These are phyloP conservation scores for Wickerhamiella sorbophila DNA, from an alignment of 805 yeast genomes.

Conservation along the genomic window DNA sequence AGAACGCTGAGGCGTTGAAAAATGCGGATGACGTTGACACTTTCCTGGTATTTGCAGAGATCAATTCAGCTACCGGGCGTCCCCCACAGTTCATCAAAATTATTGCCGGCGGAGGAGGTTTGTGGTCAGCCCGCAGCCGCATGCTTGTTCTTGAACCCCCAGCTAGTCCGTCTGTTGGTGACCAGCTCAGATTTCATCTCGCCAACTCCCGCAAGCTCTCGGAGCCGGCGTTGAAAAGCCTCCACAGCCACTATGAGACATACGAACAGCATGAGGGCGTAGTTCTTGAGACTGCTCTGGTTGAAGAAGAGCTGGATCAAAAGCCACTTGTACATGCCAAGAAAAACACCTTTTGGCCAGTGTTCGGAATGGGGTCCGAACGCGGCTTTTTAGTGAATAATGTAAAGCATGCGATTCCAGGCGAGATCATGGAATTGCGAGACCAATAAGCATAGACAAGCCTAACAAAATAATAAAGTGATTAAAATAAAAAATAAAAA, in stretches of 20 bases:
- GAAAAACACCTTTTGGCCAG: slow-evolving; percentile 14
- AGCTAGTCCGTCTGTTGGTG: slow-evolving; percentile 34
- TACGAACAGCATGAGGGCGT: slow-evolving; percentile 10
- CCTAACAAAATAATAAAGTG: not conserved
- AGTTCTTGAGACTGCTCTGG: slow-evolving; percentile 20
- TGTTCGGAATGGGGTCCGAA: slow-evolving; percentile 24
- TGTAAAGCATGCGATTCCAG: slow-evolving; percentile 19
- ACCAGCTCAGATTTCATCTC: slow-evolving; percentile 30
- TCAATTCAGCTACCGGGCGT: slow-evolving; percentile 4
- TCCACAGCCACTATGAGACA: not conserved
- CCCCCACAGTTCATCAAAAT: slow-evolving; percentile 32
- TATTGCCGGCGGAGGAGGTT: slow-evolving; percentile 65
- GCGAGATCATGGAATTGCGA: slow-evolving; percentile 15
- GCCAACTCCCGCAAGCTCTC: slow-evolving; percentile 6
- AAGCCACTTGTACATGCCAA: slow-evolving; percentile 9
- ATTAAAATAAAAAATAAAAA: too few relatives aligned
- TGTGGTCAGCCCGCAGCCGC: slow-evolving; percentile 58
- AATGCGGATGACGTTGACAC: slow-evolving; percentile 7
- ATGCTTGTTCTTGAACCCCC: slow-evolving; percentile 53
- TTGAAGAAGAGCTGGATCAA: slow-evolving; percentile 16
- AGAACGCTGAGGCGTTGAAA: slow-evolving; percentile 19
- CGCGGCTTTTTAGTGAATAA: slow-evolving; percentile 21
- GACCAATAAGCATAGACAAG: not conserved
- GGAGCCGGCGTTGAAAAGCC: slow-evolving; percentile 11
- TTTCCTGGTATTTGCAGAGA: slow-evolving; percentile 18